These are phyloP conservation scores for Kodamaea plutei DNA, from an alignment of 1,139 yeast species.

Conservation along the genomic window DNA sequence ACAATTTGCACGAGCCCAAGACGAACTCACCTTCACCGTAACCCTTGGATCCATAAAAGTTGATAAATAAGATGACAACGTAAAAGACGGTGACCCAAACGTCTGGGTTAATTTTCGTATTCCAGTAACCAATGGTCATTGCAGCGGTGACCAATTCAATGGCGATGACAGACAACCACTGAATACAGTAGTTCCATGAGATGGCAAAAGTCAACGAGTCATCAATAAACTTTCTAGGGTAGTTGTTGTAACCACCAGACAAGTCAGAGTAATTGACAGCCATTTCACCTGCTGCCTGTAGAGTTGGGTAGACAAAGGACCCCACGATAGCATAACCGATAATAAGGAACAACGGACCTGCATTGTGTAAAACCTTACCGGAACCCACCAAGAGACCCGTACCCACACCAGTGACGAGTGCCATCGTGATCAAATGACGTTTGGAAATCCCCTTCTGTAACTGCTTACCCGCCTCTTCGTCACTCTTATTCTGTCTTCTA, in stretches of 20 bases:
- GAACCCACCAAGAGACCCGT: slow-evolving; percentile 41
- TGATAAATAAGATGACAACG: slow-evolving; percentile 21
- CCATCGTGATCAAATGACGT: slow-evolving; percentile 36
- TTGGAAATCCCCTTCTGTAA: slow-evolving; percentile 30
- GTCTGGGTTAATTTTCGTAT: slow-evolving; percentile 23
- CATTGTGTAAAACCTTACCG: slow-evolving; percentile 27
- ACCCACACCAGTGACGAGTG: slow-evolving; percentile 39
- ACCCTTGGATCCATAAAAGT: slow-evolving; percentile 28
- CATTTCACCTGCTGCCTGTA: slow-evolving; percentile 42
- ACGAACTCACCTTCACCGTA: slow-evolving; percentile 34
- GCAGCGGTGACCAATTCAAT: slow-evolving; percentile 40
- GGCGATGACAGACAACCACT: slow-evolving; percentile 39
- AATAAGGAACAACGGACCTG: slow-evolving; percentile 35
- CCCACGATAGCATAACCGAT: slow-evolving; percentile 39
- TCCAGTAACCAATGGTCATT: slow-evolving; percentile 35
- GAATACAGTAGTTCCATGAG: slow-evolving; percentile 42
- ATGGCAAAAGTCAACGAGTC: slow-evolving; percentile 37
- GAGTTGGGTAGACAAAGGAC: slow-evolving; percentile 36
- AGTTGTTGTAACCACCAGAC: slow-evolving; percentile 40
- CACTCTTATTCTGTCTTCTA: slow-evolving; percentile 17
- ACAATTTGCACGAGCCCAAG: slow-evolving; percentile 21
- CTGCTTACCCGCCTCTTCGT: slow-evolving; percentile 26
- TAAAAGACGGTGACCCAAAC: slow-evolving; percentile 28
- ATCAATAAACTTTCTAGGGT: slow-evolving; percentile 36
- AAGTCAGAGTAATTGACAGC: slow-evolving; percentile 37